Conservation (phyloP, 2,329 filamentous ascomycete genomes). For the Uncinocarpus reesii region DNA sequence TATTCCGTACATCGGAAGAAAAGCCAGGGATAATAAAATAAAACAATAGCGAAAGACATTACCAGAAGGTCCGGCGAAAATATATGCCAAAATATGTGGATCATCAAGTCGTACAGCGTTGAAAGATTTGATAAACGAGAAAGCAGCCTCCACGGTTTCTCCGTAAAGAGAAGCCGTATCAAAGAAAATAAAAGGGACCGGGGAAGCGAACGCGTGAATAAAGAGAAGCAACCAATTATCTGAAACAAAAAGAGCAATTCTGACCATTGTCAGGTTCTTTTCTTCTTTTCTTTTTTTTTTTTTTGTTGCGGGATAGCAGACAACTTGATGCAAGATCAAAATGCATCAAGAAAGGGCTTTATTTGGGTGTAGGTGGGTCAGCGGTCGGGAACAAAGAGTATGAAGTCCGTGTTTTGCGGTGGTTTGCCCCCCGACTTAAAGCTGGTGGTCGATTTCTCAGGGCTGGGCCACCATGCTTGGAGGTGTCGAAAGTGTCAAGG, state of each 20-base stretch:
- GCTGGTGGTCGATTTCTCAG: constrained; percentile 20
- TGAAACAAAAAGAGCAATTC: not conserved
- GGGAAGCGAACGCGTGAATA: constrained; percentile 1
- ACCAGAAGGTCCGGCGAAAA: constrained; percentile 5
- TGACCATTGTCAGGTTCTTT: not conserved
- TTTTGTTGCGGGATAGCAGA: not conserved
- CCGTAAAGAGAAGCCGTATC: constrained; percentile 3
- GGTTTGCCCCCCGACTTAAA: constrained; percentile 21
- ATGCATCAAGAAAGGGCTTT: constrained; percentile 6
- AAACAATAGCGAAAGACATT: constrained; percentile 11
- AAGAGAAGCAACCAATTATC: not conserved
- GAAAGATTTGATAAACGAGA: not conserved
- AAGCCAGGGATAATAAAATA: not conserved
- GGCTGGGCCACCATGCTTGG: constrained; percentile 19
- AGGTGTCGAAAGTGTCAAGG: constrained; percentile 20
- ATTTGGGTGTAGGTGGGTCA: constrained; percentile 16
- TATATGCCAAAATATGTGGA: constrained; percentile 9
- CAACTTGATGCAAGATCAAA: not conserved
- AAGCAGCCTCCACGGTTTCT: constrained; percentile 3
- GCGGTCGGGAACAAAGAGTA: constrained; percentile 36
- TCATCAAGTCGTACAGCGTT: constrained; percentile 14
- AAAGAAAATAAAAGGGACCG: constrained; percentile 5
- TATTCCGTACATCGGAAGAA: not conserved
- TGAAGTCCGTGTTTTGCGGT: constrained; percentile 33
- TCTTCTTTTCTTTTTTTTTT: not conserved